Percentiles rank a stretch among this genome's conserved stretches.
Evolutionary conservation across 805 yeast species (phyloP).

Genomic region (Ascoidea asiatica): DNA sequence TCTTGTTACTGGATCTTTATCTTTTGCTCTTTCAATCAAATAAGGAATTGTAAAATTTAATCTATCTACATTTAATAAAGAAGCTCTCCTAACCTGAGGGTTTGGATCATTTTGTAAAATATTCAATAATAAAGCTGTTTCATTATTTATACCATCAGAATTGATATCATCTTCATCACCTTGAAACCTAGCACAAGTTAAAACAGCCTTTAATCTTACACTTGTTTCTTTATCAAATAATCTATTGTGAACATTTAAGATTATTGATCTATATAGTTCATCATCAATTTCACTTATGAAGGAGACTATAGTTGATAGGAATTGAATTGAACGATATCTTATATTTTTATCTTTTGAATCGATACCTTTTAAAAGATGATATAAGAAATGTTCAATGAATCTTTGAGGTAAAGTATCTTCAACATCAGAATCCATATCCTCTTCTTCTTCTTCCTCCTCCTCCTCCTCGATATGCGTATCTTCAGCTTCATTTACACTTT

Average conservation of each 20-base stretch:
- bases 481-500: conserved; percentile 17
- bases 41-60: conserved; percentile 37
- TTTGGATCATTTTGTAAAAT: conserved; percentile 66
- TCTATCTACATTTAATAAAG: conserved; percentile 55
- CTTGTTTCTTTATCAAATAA: conserved; percentile 62
- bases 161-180: conserved; percentile 24
- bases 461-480: no score
- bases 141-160: conserved; percentile 27
- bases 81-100: conserved; percentile 83
- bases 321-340: conserved; percentile 66
- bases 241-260: conserved; percentile 47
- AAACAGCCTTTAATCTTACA: conserved; percentile 75
- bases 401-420: conserved; percentile 28
- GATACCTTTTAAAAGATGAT: conserved; percentile 64
- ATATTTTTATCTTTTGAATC: conserved; percentile 68
- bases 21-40: conserved; percentile 73
- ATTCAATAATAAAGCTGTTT: conserved; percentile 31
- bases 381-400: conserved; percentile 47
- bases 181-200: conserved; percentile 70
- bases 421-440: conserved; percentile 20
- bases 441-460: conserved; percentile 18
- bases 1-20: conserved; percentile 58
- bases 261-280: conserved; percentile 49
- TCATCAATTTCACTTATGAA: conserved; percentile 66
- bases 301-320: conserved; percentile 57